Base-by-base conservation (phyloP, 2,329 filamentous ascomycete genomes). In the Chrysosphaeria jannelii region DNA sequence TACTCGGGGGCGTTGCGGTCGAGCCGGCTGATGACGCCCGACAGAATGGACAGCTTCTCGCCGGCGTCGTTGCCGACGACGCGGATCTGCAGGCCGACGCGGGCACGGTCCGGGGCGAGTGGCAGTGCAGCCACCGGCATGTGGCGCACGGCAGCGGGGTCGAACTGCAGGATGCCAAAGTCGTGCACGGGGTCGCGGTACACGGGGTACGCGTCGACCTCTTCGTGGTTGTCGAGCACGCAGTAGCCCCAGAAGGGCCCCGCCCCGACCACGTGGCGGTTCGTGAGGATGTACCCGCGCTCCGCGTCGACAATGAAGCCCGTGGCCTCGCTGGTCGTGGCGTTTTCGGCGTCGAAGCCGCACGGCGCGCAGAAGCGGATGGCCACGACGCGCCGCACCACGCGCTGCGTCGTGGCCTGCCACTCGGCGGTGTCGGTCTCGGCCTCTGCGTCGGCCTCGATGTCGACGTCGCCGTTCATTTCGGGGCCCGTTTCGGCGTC, bases 141-240 rank as follows among this genome's bases (percentile, higher is more conserved):
- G 45, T 97, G 93, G 42, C 90, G 90, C 50, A 97, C 89, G 6
- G 70, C 70, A 39, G 76, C 76, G 19, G 85, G 85, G 36, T 97
- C 75, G 48, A 97, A 97, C 38, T 85, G 68, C 23, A 97, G 60
- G 35, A 97, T 88, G 30, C 85, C 85, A 36, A 97, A 97, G 44
- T 97, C 85, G 52, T 97, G 85, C 14, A 97, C 81, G 10, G 85
- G 88, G 39, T 97, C 85, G 37, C 85, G 76, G 48, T 97, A 97
- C 23, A 97, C 78, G 6, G 85, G 85, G 39, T 78, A 75, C 22
- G 88, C 81, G 41, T 97, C 85, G 35, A 85, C 85, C 51, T 88
- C 58, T 34, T 97, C 85, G 44, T 97, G 85, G 41, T 97, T 97
- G 44, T 97, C 88, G 42, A 97, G 97, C 34, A 97, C 79, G 41